These are phyloP conservation scores for Triticum turgidum DNA, from an alignment of 176 grass and related monocot species.

Conservation along the genomic window DNA sequence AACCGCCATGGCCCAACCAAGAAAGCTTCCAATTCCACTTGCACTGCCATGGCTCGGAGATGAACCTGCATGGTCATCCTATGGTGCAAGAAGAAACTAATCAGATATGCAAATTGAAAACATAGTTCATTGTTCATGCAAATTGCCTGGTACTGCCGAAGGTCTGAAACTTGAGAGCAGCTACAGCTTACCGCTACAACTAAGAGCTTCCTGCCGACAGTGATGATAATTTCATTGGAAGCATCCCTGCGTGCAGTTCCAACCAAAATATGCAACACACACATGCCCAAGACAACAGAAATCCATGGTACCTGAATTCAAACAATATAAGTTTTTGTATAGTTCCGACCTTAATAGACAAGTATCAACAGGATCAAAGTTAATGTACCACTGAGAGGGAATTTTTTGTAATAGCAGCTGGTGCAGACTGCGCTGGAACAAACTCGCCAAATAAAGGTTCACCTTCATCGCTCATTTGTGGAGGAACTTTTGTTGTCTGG, in stretches of 20 bases:
- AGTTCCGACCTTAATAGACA: slow-evolving; percentile 8
- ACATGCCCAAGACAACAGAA: slow-evolving; percentile 50
- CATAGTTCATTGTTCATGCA: not conserved
- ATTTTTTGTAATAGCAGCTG: slow-evolving; percentile 57
- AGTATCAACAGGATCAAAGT: slow-evolving; percentile 7
- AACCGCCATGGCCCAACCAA: slow-evolving; percentile 92
- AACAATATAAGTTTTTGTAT: not conserved
- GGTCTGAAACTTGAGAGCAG: slow-evolving; percentile 11
- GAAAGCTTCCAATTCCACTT: slow-evolving; percentile 76
- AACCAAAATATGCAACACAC: slow-evolving; percentile 49
- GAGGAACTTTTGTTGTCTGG: slow-evolving; percentile 35
- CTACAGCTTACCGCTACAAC: slow-evolving; percentile 48
- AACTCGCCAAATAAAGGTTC: slow-evolving; percentile 39
- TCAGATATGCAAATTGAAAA: slow-evolving; percentile 18
- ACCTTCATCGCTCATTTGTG: slow-evolving; percentile 29
- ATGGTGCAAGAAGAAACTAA: slow-evolving; percentile 8
- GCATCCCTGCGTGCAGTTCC: slow-evolving; percentile 33
- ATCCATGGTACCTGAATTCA: slow-evolving; percentile 70
- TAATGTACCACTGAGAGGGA: slow-evolving; percentile 71
- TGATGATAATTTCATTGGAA: slow-evolving; percentile 60
- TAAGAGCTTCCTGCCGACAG: slow-evolving; percentile 71
- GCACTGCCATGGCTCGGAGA: slow-evolving; percentile 33
- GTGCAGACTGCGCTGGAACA: slow-evolving; percentile 42
- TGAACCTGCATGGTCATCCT: slow-evolving; percentile 33
- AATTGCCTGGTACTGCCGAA: not conserved